Evolutionary conservation across 2,329 filamentous ascomycete species (phyloP).

Genomic region (Hypoxylon sp.): DNA sequence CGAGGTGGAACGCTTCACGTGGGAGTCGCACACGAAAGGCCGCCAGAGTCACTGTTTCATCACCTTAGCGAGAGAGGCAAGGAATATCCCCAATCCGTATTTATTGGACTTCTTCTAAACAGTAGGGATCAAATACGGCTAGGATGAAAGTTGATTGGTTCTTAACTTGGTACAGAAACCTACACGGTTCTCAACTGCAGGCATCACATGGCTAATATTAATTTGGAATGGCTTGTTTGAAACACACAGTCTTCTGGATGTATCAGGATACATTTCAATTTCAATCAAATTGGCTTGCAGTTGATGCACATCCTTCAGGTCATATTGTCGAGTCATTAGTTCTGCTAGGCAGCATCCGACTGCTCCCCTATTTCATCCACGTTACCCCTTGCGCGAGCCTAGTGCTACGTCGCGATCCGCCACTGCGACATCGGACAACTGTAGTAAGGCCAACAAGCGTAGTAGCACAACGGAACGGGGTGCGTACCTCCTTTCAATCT

Average conservation of each 20-base stretch:
- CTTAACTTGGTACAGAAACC: slow-evolving; percentile 4
- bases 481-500: slow-evolving; percentile 2
- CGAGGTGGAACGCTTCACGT: slow-evolving; percentile 51
- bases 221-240: slow-evolving; percentile 19
- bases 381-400: slow-evolving; percentile 6
- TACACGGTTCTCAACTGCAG: slow-evolving; percentile 15
- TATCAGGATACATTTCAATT: slow-evolving; percentile 9
- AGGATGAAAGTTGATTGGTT: slow-evolving; percentile 19
- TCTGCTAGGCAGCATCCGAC: slow-evolving; percentile 20
- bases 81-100: slow-evolving; percentile 50
- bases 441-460: slow-evolving; percentile 5
- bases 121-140: slow-evolving; percentile 3
- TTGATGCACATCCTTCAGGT: slow-evolving; percentile 12
- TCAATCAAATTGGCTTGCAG: slow-evolving; percentile 9
- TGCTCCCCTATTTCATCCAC: slow-evolving; percentile 20
- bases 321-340: slow-evolving; percentile 22
- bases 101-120: slow-evolving; percentile 44
- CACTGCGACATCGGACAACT: slow-evolving; percentile 15
- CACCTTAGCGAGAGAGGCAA: slow-evolving; percentile 42
- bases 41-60: slow-evolving; percentile 48
- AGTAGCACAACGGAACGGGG: slow-evolving; percentile 19
- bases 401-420: slow-evolving; percentile 4
- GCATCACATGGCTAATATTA: slow-evolving; percentile 24
- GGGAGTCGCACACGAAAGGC: slow-evolving; percentile 47
- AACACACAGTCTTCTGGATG: slow-evolving; percentile 18